Base-by-base conservation (phyloP, 176 grass and related monocot species). In the Tillandsia fasciculata region DNA sequence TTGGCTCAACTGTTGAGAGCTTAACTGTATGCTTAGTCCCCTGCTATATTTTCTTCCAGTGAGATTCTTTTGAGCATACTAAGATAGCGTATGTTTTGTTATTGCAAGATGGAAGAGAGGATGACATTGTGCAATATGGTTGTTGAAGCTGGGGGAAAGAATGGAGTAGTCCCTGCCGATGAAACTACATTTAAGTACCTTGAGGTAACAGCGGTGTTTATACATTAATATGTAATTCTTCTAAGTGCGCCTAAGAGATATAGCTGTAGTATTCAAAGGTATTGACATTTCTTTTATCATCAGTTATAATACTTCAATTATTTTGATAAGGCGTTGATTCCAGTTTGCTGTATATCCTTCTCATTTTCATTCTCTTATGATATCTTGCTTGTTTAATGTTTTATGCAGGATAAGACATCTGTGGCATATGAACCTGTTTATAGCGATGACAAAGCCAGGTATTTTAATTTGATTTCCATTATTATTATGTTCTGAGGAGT, bases 101-200 rank as follows among this genome's bases (percentile, higher is more conserved):
- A 1, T 67, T 78, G 59, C 72, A 76, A 96, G 92, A 92, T 96
- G 85, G 92, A 96, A 80, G 92, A 96, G 74, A 76, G 88, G 70
- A 96, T 96, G 92, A 96, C 92, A 65, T 68, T 92, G 24, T 91
- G 92, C 73, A 92, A 96, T 63, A 92, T 96, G 92, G 88, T 92
- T 74, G 64, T 96, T 78, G 88, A 96, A 83, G 92, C 92, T 64
- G 92, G 88, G 28, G 88, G 92, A 12, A 96, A 92, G 76, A 96
- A 96, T 57, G 92, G 86, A 64, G 81, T 96, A 48, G 79, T 96
- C 14, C 83, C 92, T 80, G 76, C 86, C 69, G 88, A 96, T 73
- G 76, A 76, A 66, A 92, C 83, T 83, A 96, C 92, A 85, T 89
- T 96, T 53, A 92, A 96, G 59, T 92, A 89, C 76, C 92, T 96